Conservation (phyloP, 2,329 filamentous ascomycete species). For the Pestalotiopsis sp. region DNA sequence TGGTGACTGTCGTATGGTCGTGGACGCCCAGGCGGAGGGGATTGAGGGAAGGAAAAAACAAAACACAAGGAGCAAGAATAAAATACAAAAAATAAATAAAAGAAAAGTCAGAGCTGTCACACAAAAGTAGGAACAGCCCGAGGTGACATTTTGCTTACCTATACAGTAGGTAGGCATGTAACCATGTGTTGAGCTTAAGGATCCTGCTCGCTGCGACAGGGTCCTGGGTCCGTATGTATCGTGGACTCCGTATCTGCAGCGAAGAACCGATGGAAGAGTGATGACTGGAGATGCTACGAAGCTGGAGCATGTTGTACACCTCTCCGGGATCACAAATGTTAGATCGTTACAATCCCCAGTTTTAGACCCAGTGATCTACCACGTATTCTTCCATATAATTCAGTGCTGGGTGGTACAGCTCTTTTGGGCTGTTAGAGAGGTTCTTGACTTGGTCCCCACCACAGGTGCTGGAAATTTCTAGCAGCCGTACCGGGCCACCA, state of each 20-base stretch:
- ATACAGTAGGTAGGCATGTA: not conserved
- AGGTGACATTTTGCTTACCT: not conserved
- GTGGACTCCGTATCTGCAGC: not conserved
- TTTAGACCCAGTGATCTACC: too few species aligned
- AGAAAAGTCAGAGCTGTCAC: not conserved
- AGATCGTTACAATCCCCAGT: too few species aligned
- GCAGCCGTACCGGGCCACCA: too few species aligned
- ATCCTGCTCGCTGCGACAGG: not conserved
- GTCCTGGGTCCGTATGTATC: not conserved
- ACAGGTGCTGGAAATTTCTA: too few species aligned
- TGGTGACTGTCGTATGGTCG: not conserved
- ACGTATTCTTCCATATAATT: too few species aligned
- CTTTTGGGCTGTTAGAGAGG: too few species aligned
- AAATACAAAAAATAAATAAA: not conserved
- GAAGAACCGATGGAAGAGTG: conserved; percentile 7
- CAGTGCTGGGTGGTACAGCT: too few species aligned
- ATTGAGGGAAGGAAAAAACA: not conserved
- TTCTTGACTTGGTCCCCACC: too few species aligned
- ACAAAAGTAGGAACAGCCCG: not conserved
- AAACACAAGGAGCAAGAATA: not conserved
- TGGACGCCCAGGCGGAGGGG: not conserved
- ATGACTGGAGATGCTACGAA: not conserved
- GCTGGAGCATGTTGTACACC: not conserved
- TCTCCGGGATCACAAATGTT: too few species aligned
- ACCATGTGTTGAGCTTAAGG: not conserved